A percentile compares a stretch with the other conserved stretches of the same genome.
Evolutionary conservation across 2,329 filamentous ascomycete genomes (phyloP).

Genomic region (Fusarium sublunatum): DNA sequence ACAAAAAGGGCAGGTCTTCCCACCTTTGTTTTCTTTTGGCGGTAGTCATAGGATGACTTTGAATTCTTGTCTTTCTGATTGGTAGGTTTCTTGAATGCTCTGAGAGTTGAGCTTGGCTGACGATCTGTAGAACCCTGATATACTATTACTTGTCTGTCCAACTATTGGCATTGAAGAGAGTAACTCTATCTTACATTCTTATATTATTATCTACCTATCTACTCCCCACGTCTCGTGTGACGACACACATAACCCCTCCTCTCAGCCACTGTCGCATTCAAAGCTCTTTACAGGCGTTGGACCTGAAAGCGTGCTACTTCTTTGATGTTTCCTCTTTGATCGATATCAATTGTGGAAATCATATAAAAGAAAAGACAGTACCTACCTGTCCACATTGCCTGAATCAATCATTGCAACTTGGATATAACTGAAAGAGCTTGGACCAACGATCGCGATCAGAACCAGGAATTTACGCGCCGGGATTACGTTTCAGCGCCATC

Average conservation of each 20-base stretch:
- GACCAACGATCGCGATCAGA: conserved; percentile 36
- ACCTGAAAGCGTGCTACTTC: conserved; percentile 7
- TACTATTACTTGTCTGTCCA: neutral
- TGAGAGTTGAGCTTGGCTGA: neutral
- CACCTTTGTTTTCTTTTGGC: conserved; percentile 39
- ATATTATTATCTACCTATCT: neutral
- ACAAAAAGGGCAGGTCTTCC: conserved; percentile 50
- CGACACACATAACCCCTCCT: conserved; percentile 21
- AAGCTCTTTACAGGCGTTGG: conserved; percentile 15
- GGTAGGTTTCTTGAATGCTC: conserved; percentile 24
- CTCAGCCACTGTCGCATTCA: conserved; percentile 19
- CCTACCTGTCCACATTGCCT: neutral
- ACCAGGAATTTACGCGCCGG: conserved; percentile 28
- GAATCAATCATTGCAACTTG: neutral
- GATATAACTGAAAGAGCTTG: conserved; percentile 26
- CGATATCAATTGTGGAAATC: conserved; percentile 14
- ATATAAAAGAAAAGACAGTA: conserved; percentile 12
- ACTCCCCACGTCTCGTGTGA: conserved; percentile 30
- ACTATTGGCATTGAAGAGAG: conserved; percentile 1
- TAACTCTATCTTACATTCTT: neutral
- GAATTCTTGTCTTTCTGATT: conserved; percentile 23
- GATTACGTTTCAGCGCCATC: conserved; percentile 31
- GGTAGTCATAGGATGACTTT: conserved; percentile 42
- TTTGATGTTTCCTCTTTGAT: conserved; percentile 11
- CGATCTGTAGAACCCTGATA: conserved; percentile 4